A percentile compares a stretch with the other conserved stretches of the same genome.
These are phyloP conservation scores for Penicillium thymicola DNA, from an alignment of 2,329 filamentous ascomycete species.

Conservation along the genomic window DNA sequence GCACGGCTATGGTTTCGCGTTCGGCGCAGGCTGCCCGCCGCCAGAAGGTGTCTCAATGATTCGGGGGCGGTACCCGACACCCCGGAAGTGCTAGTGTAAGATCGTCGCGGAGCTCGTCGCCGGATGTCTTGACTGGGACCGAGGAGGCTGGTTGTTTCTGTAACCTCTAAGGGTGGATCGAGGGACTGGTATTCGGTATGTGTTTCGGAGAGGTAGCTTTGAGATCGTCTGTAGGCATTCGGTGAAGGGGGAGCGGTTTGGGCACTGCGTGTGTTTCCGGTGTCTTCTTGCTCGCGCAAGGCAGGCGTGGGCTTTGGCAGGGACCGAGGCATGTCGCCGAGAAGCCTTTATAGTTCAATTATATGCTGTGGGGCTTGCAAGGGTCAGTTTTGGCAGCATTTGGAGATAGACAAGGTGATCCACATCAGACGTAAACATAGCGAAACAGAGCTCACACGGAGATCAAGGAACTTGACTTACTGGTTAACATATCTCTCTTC, in stretches of 20 bases:
- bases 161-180: constrained; percentile 28
- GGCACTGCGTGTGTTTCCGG: constrained; percentile 10
- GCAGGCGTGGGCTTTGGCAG: constrained; percentile 23
- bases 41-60: constrained; percentile 34
- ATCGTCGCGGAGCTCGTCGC: constrained; percentile 28
- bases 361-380: not conserved
- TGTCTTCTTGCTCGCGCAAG: constrained; percentile 16
- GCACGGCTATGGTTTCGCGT: constrained; percentile 49
- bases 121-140: constrained; percentile 17
- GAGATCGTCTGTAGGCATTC: constrained; percentile 29
- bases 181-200: constrained; percentile 34
- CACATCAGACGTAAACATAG: not conserved
- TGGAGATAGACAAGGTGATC: not conserved
- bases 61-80: constrained; percentile 36
- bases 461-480: not conserved
- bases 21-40: constrained; percentile 37
- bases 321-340: constrained; percentile 32
- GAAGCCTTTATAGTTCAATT: constrained; percentile 8
- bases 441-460: not conserved
- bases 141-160: constrained; percentile 38
- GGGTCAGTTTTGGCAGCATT: constrained; percentile 3
- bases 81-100: constrained; percentile 38
- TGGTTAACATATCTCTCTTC: not conserved
- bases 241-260: constrained; percentile 40
- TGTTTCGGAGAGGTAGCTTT: constrained; percentile 31